Conservation (phyloP, 345 rosid species). For the Ceriops zippeliana region DNA sequence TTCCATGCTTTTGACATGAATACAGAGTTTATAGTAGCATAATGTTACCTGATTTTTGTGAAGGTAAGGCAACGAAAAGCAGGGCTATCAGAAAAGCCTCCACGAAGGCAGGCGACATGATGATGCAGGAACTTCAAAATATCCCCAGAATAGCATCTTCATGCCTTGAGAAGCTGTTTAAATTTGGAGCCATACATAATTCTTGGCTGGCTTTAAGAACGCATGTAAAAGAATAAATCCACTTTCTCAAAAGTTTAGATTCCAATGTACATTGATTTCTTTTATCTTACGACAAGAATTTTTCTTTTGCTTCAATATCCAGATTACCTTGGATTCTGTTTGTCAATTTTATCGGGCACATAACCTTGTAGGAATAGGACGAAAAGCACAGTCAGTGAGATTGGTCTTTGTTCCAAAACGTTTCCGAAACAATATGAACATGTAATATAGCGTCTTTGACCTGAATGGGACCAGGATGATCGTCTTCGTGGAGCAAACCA, state of each 20-base stretch:
- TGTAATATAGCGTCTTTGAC: too few relatives aligned
- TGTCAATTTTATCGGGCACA: neutral
- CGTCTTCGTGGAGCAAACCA: too few relatives aligned
- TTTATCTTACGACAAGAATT: slow-evolving; percentile 22
- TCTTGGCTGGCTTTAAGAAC: neutral
- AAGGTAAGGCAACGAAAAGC: slow-evolving; percentile 7
- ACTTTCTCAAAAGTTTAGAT: slow-evolving; percentile 39
- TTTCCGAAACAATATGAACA: too few relatives aligned
- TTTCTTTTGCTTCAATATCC: neutral
- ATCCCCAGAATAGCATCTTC: neutral
- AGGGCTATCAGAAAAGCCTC: slow-evolving; percentile 18
- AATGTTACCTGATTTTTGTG: slow-evolving; percentile 29
- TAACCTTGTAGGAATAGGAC: neutral
- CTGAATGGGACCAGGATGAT: too few relatives aligned
- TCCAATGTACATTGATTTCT: slow-evolving; percentile 21
- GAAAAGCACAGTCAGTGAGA: too few relatives aligned
- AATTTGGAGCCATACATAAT: neutral
- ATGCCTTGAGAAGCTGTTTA: neutral
- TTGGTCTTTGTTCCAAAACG: too few relatives aligned
- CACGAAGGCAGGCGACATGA: slow-evolving; percentile 23
- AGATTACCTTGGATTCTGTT: slow-evolving; percentile 1
- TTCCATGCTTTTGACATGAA: neutral
- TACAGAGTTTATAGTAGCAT: neutral
- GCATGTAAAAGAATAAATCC: neutral
- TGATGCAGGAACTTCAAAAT: neutral